These are phyloP conservation scores for Paraleonurus japonicus DNA, from an alignment of 257 asterid genomes.

Conservation along the genomic window DNA sequence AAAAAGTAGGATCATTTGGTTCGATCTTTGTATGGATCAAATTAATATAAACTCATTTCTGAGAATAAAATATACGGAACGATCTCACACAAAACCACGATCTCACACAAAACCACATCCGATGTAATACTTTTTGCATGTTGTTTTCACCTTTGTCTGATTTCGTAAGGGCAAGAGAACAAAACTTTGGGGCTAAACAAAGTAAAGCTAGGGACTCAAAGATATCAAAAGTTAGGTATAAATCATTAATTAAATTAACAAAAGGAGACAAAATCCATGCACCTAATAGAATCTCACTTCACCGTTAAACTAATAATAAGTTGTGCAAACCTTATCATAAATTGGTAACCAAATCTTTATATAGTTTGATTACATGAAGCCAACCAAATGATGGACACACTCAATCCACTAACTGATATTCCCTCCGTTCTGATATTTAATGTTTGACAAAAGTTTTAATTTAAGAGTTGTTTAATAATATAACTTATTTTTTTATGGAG, in stretches of 20 bases:
- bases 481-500: too few species aligned
- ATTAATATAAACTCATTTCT: too few species aligned
- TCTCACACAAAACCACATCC: too few species aligned
- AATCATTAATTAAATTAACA: conserved; percentile 24
- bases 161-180: conserved; percentile 18
- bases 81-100: too few species aligned
- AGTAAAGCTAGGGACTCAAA: conserved; percentile 9
- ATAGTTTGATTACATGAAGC: conserved; percentile 13
- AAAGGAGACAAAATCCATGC: conserved; percentile 32
- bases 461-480: too few species aligned
- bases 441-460: too few species aligned
- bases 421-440: too few species aligned
- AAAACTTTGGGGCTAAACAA: conserved; percentile 15
- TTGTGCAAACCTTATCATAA: conserved; percentile 27
- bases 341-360: conserved; percentile 1
- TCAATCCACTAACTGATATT: neutral
- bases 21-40: too few species aligned
- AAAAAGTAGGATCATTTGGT: too few species aligned
- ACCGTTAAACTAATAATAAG: conserved; percentile 29
- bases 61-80: too few species aligned
- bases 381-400: conserved; percentile 27
- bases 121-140: conserved; percentile 19
- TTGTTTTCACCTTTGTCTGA: neutral
- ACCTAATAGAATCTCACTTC: conserved; percentile 35
- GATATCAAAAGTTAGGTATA: conserved; percentile 16